Evolutionary conservation across 495 filamentous ascomycete species (phyloP).

Genomic region (Talaromyces stipitatus): DNA sequence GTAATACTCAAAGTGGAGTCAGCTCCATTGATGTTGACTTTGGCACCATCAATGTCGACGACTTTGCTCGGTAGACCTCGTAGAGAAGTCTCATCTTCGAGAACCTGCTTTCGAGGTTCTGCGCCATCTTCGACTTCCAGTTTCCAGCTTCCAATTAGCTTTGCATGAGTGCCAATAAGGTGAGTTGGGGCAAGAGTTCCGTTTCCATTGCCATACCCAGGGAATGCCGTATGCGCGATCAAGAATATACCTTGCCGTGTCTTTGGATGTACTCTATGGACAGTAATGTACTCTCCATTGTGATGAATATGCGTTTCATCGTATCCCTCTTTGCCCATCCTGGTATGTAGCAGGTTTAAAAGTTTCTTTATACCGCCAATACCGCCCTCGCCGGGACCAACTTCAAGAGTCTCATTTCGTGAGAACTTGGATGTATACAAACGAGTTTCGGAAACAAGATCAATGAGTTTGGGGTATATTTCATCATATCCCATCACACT

Average conservation of each 20-base stretch:
- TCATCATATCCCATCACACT: conserved; percentile 99
- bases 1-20: conserved; percentile 77
- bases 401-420: conserved; percentile 42
- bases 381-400: conserved; percentile 61
- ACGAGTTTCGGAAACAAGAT: conserved; percentile 82
- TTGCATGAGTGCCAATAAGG: conserved; percentile 65
- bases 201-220: conserved; percentile 74
- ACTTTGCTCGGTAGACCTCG: conserved; percentile 77
- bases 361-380: conserved; percentile 86
- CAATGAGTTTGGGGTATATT: conserved; percentile 83
- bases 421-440: conserved; percentile 71
- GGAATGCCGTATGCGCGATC: conserved; percentile 91
- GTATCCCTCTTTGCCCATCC: conserved; percentile 91
- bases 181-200: conserved; percentile 67
- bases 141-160: conserved; percentile 79
- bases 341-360: conserved; percentile 82
- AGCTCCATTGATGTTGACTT: conserved; percentile 55
- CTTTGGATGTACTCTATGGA: conserved; percentile 87
- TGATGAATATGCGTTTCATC: conserved; percentile 96
- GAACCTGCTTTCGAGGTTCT: conserved; percentile 52
- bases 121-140: conserved; percentile 71
- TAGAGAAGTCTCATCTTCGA: conserved; percentile 62
- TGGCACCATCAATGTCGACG: conserved; percentile 60
- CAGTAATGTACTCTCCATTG: conserved; percentile 89
- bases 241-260: conserved; percentile 89